Percentiles rank a stretch among this genome's conserved stretches.
These are phyloP conservation scores for Pseudogymnoascus sp. DNA, from an alignment of 2,329 filamentous ascomycete species.

Conservation along the genomic window DNA sequence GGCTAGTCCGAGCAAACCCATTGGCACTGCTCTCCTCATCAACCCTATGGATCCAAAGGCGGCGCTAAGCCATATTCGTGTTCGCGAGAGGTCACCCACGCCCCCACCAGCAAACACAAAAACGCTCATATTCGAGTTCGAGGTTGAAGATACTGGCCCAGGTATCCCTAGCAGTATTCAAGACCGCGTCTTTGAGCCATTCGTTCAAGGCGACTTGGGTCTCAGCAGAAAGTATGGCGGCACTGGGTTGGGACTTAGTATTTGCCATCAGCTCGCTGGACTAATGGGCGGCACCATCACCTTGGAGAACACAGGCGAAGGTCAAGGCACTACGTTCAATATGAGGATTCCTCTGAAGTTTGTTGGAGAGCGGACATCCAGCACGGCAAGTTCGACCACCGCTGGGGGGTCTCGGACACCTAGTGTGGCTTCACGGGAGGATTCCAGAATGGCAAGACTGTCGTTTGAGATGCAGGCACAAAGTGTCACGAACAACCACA, in stretches of 20 bases:
- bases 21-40: slow-evolving; percentile 51
- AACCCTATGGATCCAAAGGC: slow-evolving; percentile 47
- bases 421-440: neutral
- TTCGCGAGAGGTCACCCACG: slow-evolving; percentile 50
- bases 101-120: slow-evolving; percentile 55
- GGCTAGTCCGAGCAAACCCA: slow-evolving; percentile 25
- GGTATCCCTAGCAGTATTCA: slow-evolving; percentile 75
- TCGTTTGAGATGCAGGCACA: slow-evolving; percentile 14
- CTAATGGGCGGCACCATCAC: slow-evolving; percentile 75
- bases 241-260: slow-evolving; percentile 79
- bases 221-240: slow-evolving; percentile 86
- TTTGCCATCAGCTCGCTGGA: slow-evolving; percentile 76
- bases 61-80: slow-evolving; percentile 26
- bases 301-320: slow-evolving; percentile 55
- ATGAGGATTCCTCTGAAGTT: slow-evolving; percentile 77
- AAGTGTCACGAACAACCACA: slow-evolving; percentile 8
- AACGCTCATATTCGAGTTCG: slow-evolving; percentile 74
- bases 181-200: slow-evolving; percentile 82
- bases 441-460: neutral
- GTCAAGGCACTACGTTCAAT: slow-evolving; percentile 62
- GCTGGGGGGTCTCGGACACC: neutral
- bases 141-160: slow-evolving; percentile 80
- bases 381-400: slow-evolving; percentile 18
- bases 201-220: slow-evolving; percentile 85
- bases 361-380: slow-evolving; percentile 53